Conservation (phyloP, 1,284 basidiomycete genomes). For the Neonothopanus nambi region DNA sequence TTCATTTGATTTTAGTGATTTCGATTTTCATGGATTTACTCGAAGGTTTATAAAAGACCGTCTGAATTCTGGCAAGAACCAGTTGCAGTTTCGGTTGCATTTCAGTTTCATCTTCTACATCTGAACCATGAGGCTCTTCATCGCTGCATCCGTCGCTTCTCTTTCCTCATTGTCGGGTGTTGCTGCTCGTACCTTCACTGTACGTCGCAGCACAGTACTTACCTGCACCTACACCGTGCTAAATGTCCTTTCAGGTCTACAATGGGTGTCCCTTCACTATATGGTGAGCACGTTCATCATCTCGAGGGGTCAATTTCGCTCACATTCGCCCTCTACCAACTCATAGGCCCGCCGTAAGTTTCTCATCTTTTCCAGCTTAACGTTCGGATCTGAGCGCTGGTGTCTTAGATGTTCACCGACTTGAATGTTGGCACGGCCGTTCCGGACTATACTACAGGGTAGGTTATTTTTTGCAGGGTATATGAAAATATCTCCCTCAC, state of each 20-base stretch:
- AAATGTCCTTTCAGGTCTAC: constrained; percentile 33
- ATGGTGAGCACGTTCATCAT: constrained; percentile 31
- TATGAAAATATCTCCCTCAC: not conserved
- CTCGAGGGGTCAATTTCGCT: not conserved
- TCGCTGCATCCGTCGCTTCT: constrained; percentile 23
- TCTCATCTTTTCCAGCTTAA: not conserved
- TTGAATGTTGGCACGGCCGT: constrained; percentile 36
- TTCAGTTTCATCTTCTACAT: not conserved
- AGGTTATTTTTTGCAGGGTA: constrained; percentile 8
- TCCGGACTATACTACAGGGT: constrained; percentile 39
- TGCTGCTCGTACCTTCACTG: constrained; percentile 39
- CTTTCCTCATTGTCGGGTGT: constrained; percentile 27
- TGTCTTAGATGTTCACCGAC: constrained; percentile 40
- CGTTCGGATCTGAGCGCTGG: not conserved
- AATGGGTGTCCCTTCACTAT: constrained; percentile 47
- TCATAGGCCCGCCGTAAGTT: constrained; percentile 36
- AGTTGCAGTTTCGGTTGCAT: not conserved
- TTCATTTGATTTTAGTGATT: not conserved
- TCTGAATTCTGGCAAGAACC: not conserved
- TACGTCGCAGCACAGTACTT: not conserved
- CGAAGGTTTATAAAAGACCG: not conserved
- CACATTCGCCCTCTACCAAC: not conserved
- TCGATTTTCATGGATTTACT: not conserved
- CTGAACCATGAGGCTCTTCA: constrained; percentile 29
- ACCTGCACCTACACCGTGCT: no score